These are phyloP conservation scores for Colletotrichum liaoningense DNA, from an alignment of 2,329 filamentous ascomycete genomes.

Conservation along the genomic window DNA sequence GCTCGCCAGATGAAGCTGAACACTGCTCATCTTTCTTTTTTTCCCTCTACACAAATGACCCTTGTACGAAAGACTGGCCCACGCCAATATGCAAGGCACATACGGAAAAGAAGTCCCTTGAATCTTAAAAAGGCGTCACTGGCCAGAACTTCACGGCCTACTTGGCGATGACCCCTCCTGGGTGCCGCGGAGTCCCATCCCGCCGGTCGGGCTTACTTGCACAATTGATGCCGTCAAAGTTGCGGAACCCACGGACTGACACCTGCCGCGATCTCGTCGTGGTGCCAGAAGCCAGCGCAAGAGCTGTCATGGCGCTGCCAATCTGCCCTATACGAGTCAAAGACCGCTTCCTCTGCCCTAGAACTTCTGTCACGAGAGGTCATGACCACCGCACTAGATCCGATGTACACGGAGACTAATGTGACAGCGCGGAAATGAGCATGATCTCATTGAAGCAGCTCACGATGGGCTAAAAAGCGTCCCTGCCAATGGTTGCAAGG, in stretches of 20 bases:
- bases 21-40: not conserved
- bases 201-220: conserved; percentile 1
- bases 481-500: not conserved
- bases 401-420: not conserved
- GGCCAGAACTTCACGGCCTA: conserved; percentile 21
- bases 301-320: not conserved
- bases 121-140: not conserved
- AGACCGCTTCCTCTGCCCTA: not conserved
- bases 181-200: conserved; percentile 3
- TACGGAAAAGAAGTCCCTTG: not conserved
- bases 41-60: conserved; percentile 1
- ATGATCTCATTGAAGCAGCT: conserved; percentile 17
- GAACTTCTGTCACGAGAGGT: not conserved
- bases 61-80: not conserved
- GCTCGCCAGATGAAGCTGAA: conserved; percentile 2
- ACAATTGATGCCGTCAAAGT: conserved; percentile 2
- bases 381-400: not conserved
- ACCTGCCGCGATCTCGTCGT: not conserved
- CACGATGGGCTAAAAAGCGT: not conserved
- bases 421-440: conserved; percentile 3
- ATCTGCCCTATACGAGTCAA: not conserved
- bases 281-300: not conserved
- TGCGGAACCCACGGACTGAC: conserved; percentile 20
- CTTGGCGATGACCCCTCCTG: not conserved
- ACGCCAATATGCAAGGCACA: conserved; percentile 18